Evolutionary conservation across 805 yeast species (phyloP).

Genomic region (Schwanniomyces polymorphus): DNA sequence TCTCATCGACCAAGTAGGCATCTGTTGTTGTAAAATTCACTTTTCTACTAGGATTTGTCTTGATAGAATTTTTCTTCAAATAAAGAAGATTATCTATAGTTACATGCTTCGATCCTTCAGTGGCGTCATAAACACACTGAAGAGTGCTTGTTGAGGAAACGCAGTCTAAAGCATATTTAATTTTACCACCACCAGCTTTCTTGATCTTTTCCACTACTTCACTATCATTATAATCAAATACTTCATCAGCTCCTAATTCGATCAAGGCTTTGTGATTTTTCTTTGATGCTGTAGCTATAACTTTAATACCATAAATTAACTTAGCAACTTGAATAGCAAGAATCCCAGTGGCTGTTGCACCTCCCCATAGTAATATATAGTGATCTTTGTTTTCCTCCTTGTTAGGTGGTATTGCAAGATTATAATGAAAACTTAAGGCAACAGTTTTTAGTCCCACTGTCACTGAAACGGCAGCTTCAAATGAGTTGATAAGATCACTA

Average conservation of each 20-base stretch:
- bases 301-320: constrained; percentile 33
- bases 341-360: constrained; percentile 65
- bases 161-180: constrained; percentile 32
- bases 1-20: constrained; percentile 14
- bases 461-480: constrained; percentile 18
- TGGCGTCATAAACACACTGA: constrained; percentile 15
- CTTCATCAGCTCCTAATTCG: constrained; percentile 49
- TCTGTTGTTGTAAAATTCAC: constrained; percentile 10
- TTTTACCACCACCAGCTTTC: constrained; percentile 21
- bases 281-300: constrained; percentile 46
- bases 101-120: constrained; percentile 8
- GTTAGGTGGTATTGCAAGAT: constrained; percentile 10
- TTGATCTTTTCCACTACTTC: constrained; percentile 47
- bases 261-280: constrained; percentile 43
- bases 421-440: constrained; percentile 10
- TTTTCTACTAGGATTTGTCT: constrained; percentile 8
- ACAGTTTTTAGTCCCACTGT: constrained; percentile 15
- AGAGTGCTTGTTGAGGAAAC: constrained; percentile 16
- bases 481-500: constrained; percentile 7
- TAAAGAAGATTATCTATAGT: constrained; percentile 12
- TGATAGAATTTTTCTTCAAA: constrained; percentile 8
- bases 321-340: constrained; percentile 55
- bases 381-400: constrained; percentile 11
- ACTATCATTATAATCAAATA: constrained; percentile 50
- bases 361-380: constrained; percentile 60